Base-by-base conservation (phyloP, 306 rosid genomes). In the Cajanus cajan region DNA sequence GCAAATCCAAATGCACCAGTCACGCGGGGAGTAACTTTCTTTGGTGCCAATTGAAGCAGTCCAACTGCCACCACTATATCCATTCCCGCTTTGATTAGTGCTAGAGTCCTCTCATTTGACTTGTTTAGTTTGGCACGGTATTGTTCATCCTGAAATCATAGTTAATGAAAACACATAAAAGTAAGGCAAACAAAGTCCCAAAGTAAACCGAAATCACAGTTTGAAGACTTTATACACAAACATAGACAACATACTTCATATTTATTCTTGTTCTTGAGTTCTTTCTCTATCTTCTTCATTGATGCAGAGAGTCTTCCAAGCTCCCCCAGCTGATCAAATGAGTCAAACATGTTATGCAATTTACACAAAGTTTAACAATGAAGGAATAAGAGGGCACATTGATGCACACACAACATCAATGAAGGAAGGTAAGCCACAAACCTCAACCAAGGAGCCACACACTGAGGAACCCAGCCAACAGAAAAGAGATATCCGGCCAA, bases 381-480 rank as follows among this genome's bases (percentile, higher is more conserved):
- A 64, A 6, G 37, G 14, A 25, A 44, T 9, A 52, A 52, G 34
- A 51, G 57, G 21, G 37, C 37, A 50, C 5, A 69, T 28, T 28
- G 47, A 69, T 51, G 19, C 40, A 4, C 21, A 50, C 28, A 24
- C 64, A 64, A 16, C 67, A 47, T 39, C 65, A 71, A n/a, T 41
- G 71, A 54, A 59, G 70, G 43, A 25, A 41, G 68, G 78, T n/a
- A 74, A 76, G 73, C 71, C 65, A 80, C 92, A 67, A 64, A 95
- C 99, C 99, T 95, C 99, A 74, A 85, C 91, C 82, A 93, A 85
- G 72, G 93, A 82, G 90, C 76, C 22, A 80, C 97, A 95, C 16
- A 74, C 74, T 15, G 99, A 91, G 54, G 99, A 95, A 64, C 97
- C 93, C 84, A 95, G 59, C 98, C 98, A 95, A 79, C 99, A 95